Evolutionary conservation across 139 green algal species (phyloP).

Genomic region (Chlorella sp.): DNA sequence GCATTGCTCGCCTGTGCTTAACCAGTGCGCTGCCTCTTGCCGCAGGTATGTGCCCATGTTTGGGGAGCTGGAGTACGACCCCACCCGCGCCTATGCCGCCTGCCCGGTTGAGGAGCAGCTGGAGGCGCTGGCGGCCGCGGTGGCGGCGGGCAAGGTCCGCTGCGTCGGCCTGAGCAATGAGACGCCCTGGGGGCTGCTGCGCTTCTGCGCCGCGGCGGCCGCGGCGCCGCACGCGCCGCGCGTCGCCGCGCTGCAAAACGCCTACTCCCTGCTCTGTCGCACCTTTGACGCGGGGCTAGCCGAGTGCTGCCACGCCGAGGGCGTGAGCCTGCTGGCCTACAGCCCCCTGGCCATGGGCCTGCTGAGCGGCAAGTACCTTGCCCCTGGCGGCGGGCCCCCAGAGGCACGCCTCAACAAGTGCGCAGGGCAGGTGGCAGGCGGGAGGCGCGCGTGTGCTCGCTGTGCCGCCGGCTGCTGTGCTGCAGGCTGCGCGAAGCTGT

Average conservation of each 20-base stretch:
- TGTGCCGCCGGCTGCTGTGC: background rate
- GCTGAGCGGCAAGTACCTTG: conserved; percentile 86
- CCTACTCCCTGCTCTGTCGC: conserved; percentile 74
- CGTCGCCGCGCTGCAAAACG: conserved; percentile 62
- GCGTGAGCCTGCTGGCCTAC: conserved; percentile 82
- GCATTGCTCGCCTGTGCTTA: no score
- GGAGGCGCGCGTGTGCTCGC: background rate
- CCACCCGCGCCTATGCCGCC: conserved; percentile 39
- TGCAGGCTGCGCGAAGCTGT: background rate
- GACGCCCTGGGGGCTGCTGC: conserved; percentile 81
- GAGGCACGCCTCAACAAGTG: no score
- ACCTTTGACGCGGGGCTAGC: conserved; percentile 78
- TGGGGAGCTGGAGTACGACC: conserved; percentile 84
- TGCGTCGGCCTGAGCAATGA: conserved; percentile 89
- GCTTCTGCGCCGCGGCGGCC: conserved; percentile 29
- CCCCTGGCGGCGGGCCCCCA: conserved; percentile 44
- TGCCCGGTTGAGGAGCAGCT: conserved; percentile 81
- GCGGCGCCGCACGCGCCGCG: conserved; percentile 27
- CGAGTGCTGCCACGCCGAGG: conserved; percentile 76
- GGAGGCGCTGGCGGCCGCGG: conserved; percentile 48
- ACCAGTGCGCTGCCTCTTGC: no score
- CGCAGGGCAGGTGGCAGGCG: background rate
- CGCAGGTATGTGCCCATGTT: conserved; percentile 97
- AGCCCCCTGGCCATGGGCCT: conserved; percentile 90
- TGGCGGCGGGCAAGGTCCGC: conserved; percentile 67